Evolutionary conservation across 192 early-diverging fungal genomes (phyloP).

Genomic region (Cetraspora pellucida): DNA sequence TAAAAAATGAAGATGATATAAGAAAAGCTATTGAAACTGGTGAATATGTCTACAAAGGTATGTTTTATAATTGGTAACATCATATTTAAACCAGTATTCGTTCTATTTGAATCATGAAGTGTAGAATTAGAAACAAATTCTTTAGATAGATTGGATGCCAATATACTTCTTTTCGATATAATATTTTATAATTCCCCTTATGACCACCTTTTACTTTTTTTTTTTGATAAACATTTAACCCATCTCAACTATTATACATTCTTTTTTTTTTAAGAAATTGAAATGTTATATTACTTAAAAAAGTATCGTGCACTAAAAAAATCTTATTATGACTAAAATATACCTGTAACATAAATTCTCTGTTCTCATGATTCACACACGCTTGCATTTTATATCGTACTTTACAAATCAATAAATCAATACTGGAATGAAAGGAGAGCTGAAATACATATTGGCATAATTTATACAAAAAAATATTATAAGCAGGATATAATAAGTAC

Average conservation of each 20-base stretch:
- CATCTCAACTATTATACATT: neutral
- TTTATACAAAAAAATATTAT: no score
- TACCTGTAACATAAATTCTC: no score
- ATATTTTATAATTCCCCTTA: neutral
- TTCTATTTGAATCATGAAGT: no score
- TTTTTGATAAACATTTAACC: neutral
- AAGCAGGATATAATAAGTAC: no score
- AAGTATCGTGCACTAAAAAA: slow-evolving; percentile 46
- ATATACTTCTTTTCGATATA: neutral
- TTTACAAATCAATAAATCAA: no score
- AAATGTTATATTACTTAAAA: slow-evolving; percentile 48
- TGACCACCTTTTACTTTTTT: neutral
- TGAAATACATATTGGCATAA: no score
- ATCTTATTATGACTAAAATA: slow-evolving; percentile 33
- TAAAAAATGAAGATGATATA: slow-evolving; percentile 42
- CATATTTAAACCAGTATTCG: no score
- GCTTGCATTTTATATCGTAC: no score
- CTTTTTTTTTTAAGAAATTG: slow-evolving; percentile 40
- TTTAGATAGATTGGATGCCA: slow-evolving; percentile 20
- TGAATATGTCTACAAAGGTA: slow-evolving; percentile 53
- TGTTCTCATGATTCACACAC: no score
- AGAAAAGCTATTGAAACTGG: slow-evolving; percentile 41
- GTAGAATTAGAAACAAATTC: slow-evolving; percentile 18
- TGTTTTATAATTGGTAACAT: neutral
- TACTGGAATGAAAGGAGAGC: no score